Conservation (phyloP, 306 rosid species). For the Pyrus bretschneideri region DNA sequence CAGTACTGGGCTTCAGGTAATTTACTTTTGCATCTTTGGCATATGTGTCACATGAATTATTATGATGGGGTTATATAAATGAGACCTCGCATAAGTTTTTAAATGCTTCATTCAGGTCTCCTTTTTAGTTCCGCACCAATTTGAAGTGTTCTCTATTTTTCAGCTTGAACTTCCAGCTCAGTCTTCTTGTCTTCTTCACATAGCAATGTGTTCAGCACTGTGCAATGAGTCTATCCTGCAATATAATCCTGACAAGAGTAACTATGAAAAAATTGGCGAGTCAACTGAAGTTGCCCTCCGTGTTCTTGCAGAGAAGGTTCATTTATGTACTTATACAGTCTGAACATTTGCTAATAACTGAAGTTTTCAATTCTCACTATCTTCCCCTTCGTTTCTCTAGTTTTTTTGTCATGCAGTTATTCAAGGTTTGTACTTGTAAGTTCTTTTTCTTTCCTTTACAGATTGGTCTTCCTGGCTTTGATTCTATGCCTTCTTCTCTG, state of each 20-base stretch:
- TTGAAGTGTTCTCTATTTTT: slow-evolving; percentile 24
- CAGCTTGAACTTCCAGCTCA: slow-evolving; percentile 88
- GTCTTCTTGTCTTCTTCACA: slow-evolving; percentile 81
- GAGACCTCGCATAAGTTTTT: neutral
- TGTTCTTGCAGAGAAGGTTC: slow-evolving; percentile 85
- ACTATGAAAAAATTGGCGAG: slow-evolving; percentile 96
- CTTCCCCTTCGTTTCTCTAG: slow-evolving; percentile 1
- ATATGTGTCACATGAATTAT: neutral
- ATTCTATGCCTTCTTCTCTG: slow-evolving; percentile 91
- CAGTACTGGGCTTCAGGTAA: slow-evolving; percentile 63
- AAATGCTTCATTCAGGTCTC: neutral
- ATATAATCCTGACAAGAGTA: slow-evolving; percentile 88
- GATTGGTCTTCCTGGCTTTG: slow-evolving; percentile 98
- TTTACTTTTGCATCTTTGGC: neutral
- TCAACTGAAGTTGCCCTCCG: slow-evolving; percentile 99
- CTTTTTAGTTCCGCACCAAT: neutral
- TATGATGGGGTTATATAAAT: neutral
- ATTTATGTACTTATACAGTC: slow-evolving; percentile 5
- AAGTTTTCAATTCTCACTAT: slow-evolving; percentile 2
- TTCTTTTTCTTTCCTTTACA: slow-evolving; percentile 17
- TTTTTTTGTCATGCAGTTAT: neutral
- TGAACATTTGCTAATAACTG: neutral
- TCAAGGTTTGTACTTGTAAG: slow-evolving; percentile 2
- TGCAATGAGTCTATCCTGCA: slow-evolving; percentile 91
- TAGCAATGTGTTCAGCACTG: slow-evolving; percentile 90